Conservation (phyloP, 129 eudicot genomes). For the Apium graveolens region DNA sequence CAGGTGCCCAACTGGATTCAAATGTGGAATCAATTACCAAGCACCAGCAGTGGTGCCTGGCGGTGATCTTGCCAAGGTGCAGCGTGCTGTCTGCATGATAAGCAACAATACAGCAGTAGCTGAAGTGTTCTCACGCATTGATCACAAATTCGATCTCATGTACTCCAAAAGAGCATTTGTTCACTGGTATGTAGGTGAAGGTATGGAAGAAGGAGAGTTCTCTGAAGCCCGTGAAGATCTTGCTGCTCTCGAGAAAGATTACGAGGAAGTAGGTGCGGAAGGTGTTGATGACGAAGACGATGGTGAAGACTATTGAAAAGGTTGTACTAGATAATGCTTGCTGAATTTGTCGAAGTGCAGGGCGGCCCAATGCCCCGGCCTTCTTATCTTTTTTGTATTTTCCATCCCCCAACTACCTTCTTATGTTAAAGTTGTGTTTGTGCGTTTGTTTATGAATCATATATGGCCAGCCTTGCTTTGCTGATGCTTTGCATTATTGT, state of each 20-base stretch:
- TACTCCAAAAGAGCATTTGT: conserved; percentile 18
- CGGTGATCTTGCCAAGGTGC: conserved; percentile 17
- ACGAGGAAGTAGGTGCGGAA: conserved; percentile 18
- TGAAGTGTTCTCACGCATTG: conserved; percentile 20
- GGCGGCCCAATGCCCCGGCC: background rate
- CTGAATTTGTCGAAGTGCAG: background rate
- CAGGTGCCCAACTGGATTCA: conserved; percentile 23
- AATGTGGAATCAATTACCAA: conserved; percentile 18
- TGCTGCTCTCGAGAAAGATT: conserved; percentile 14
- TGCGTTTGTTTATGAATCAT: background rate
- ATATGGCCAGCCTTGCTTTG: background rate
- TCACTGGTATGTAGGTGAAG: conserved; percentile 23
- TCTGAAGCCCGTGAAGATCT: conserved; percentile 21
- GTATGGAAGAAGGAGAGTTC: conserved; percentile 23
- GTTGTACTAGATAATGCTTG: background rate
- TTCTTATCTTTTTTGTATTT: conserved; percentile 5
- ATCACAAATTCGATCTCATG: conserved; percentile 21
- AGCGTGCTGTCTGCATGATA: conserved; percentile 19
- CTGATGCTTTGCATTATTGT: background rate
- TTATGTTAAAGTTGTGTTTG: background rate
- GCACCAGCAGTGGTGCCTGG: conserved; percentile 18
- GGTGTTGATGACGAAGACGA: conserved; percentile 16
- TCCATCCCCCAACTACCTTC: background rate
- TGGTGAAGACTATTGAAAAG: conserved; percentile 14
- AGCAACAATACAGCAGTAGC: conserved; percentile 13